Base-by-base conservation (phyloP, 257 asterid genomes). In the Gentiana straminea region DNA sequence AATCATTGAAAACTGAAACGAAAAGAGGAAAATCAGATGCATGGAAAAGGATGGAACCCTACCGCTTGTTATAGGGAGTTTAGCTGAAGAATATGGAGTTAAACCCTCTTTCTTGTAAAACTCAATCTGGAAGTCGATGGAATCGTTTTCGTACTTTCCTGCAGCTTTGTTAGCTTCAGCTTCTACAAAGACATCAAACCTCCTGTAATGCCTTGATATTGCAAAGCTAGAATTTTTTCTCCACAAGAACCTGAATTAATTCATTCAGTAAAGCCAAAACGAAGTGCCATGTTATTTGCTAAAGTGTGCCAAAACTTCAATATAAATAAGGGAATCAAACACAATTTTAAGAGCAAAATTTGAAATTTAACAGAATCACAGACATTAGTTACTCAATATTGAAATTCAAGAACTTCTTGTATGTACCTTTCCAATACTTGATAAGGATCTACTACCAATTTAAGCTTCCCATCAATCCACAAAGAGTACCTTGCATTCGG, bases 121-220 rank as follows among this genome's bases (percentile, higher is more conserved):
- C 12, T 84, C 96, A 45, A 80, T 75, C 82, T 90, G 98, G 78
- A 84, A 86, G 68, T 90, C 94, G 32, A 90, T 84, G 75, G 98
- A 90, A 61, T 90, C 65, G 61, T 90, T 86, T 35, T 84, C 85
- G 36, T 82, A 90, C 73, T 90, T 90, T 55, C 79, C 92, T 57
- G 95, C 96, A 54, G 85, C 94, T 70, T 90, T 90, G 63, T 90
- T 90, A 59, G 98, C 98, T 73, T 84, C 96, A 50, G 98, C 98
- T 81, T 90, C 98, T 49, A 74, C 79, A 74, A 90, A 84, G 61
- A 79, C 94, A 67, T 90, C 96, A 57, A 84, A 90, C 13, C 96
- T 90, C 66, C 63, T 86, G 48, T 84, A 90, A 64, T 90, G 97
- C 73, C 94, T 81, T 11, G 98, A 86, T 67, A 90, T 90, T 46